A percentile compares a stretch with the other conserved stretches of the same genome.
Conservation (phyloP, 2,329 filamentous ascomycete species). For the Aspergillus flavus region DNA sequence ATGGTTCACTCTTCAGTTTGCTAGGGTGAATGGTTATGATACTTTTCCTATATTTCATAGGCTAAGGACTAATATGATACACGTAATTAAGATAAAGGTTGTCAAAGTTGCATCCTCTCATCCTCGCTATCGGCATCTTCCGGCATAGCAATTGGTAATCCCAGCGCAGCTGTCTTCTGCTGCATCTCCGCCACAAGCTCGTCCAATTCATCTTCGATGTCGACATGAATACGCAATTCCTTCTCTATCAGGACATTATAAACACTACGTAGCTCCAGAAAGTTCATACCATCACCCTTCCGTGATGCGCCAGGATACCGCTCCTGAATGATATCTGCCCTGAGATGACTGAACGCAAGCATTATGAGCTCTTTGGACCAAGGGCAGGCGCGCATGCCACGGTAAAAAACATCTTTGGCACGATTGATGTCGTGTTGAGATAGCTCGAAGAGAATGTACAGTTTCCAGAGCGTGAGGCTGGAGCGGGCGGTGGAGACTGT, state of each 20-base stretch:
- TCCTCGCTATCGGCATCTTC: constrained; percentile 34
- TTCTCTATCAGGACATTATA: constrained; percentile 63
- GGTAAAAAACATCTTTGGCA: constrained; percentile 57
- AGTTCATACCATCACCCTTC: constrained; percentile 36
- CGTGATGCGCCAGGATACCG: neutral
- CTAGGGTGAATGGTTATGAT: neutral
- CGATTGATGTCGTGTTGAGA: constrained; percentile 40
- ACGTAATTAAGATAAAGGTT: neutral
- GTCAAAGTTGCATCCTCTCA: constrained; percentile 17
- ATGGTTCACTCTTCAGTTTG: neutral
- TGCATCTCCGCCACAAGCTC: constrained; percentile 29
- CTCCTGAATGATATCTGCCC: constrained; percentile 22
- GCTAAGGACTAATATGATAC: neutral
- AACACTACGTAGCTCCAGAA: constrained; percentile 55
- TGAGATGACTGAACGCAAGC: constrained; percentile 55
- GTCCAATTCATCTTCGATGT: constrained; percentile 51
- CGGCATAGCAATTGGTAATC: constrained; percentile 30
- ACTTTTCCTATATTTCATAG: neutral
- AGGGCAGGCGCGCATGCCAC: constrained; percentile 60
- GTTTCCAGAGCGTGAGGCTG: constrained; percentile 53
- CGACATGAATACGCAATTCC: constrained; percentile 61
- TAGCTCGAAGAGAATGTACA: constrained; percentile 55
- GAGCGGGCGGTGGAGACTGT: constrained; percentile 30
- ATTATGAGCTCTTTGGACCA: constrained; percentile 66
- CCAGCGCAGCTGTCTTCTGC: constrained; percentile 10